A percentile compares a stretch with the other conserved stretches of the same genome.
phyloP scores from a whole-genome alignment of 352 stramenopile species.

The Thraustotheca clavata region DNA sequence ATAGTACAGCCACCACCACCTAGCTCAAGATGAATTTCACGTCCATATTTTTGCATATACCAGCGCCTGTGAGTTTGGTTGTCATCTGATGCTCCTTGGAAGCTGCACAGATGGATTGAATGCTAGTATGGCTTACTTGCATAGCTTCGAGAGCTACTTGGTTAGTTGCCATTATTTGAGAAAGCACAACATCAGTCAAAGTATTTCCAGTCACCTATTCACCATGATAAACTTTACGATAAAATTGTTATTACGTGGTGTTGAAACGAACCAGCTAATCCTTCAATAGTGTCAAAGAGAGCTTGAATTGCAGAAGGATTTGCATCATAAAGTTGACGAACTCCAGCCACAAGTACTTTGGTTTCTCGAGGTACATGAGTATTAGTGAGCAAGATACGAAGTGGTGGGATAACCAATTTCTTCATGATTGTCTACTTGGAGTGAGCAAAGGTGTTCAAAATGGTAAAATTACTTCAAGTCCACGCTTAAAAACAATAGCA shows the following conservation, averaged over 20 bases:
- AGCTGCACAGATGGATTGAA: constrained; percentile 66
- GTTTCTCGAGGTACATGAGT: constrained; percentile 86
- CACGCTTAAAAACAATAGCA: constrained; percentile 69
- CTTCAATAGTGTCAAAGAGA: constrained; percentile 74
- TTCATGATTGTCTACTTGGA: constrained; percentile 22
- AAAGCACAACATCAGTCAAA: constrained; percentile 38
- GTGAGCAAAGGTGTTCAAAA: constrained; percentile 42
- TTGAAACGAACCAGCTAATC: constrained; percentile 59
- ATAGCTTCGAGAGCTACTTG: constrained; percentile 69
- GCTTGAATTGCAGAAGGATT: constrained; percentile 34
- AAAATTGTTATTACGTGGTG: constrained; percentile 19
- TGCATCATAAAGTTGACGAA: constrained; percentile 54
- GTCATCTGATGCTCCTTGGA: constrained; percentile 42
- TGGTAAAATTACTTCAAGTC: constrained; percentile 41
- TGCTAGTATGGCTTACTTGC: constrained; percentile 72
- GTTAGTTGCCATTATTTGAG: constrained; percentile 50
- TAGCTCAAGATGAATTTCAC: background rate
- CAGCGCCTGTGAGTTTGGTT: constrained; percentile 89
- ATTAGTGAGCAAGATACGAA: constrained; percentile 85
- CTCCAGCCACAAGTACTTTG: constrained; percentile 68
- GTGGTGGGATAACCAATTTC: constrained; percentile 1
- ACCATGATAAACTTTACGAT: background rate
- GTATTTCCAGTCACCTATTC: constrained; percentile 24
- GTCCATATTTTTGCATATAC: constrained; percentile 22
- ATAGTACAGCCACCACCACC: constrained; percentile 81